Evolutionary conservation across 1,139 yeast genomes (phyloP), one percentile per base, ranked within the genome.

Genomic region (Lodderomyces beijingensis): DNA sequence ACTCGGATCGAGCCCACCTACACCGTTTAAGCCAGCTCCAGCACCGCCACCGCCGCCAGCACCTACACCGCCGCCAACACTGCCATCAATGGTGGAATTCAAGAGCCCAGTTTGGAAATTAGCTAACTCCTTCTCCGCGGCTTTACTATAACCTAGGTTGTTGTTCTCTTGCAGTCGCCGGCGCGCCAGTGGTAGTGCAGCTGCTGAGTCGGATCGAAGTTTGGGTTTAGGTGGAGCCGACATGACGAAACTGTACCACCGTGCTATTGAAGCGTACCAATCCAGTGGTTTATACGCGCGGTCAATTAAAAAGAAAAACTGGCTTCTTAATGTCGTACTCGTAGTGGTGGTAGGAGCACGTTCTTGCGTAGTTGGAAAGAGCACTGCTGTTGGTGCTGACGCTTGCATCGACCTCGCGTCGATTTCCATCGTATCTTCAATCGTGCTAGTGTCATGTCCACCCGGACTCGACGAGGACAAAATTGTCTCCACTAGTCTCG

Each of bases 181-280:
- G n/a, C n/a, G n/a, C n/a, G n/a, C n/a, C n/a, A n/a, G n/a, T n/a
- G n/a, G n/a, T n/a, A n/a, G n/a, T n/a, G n/a, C n/a, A n/a, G n/a
- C n/a, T n/a, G n/a, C n/a, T n/a, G n/a, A n/a, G n/a, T n/a, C n/a
- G n/a, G n/a, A n/a, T n/a, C n/a, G n/a, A n/a, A n/a, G n/a, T n/a
- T n/a, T 10, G 3, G 26, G 49, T 1, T 46, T 42, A 1, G 73
- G 73, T 11, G 62, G 43, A 2, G 65, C 49, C 8, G 60, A 55
- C n/a, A 36, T 35, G 24, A 67, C 43, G 28, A 45, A 48, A 16
- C 37, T 28, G 14, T 51, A 46, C 70, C 70, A 65, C 8, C 39
- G 37, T 24, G 51, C 57, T 23, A 54, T 54, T 12, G 39, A 30
- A 12, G 31, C 38, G 28, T 49, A 32, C 52, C 55, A 45, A 30